A percentile compares a stretch with the other conserved stretches of the same genome.
phyloP scores from a whole-genome alignment of 2,329 filamentous ascomycete species.

The Sclerotinia subarctica region DNA sequence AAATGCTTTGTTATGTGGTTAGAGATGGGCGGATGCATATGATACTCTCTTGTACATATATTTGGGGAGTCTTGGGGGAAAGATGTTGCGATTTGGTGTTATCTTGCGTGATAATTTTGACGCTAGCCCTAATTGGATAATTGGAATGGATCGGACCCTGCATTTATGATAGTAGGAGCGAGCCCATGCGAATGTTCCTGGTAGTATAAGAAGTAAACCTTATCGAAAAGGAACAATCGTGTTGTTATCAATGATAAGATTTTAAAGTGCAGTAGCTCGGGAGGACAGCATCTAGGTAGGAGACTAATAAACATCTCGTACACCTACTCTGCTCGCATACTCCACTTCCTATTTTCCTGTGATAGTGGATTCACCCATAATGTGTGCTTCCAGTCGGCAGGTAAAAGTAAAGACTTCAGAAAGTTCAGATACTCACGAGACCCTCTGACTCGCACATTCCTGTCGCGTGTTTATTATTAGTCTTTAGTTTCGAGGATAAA shows the following conservation, averaged over 20 bases:
- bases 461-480: neutral
- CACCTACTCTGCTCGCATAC: neutral
- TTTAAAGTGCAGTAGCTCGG: neutral
- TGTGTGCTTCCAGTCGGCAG: too few relatives aligned
- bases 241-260: neutral
- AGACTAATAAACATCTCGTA: neutral
- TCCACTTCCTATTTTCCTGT: neutral
- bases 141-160: neutral
- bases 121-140: neutral
- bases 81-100: constrained; percentile 10
- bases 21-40: neutral
- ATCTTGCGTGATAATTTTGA: constrained; percentile 11
- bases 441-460: neutral
- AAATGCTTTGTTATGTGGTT: neutral
- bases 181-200: neutral
- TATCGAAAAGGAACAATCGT: neutral
- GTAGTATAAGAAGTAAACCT: neutral
- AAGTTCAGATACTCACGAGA: neutral
- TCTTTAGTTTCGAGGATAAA: too few relatives aligned
- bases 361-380: neutral
- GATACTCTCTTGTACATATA: neutral
- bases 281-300: neutral
- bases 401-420: too few relatives aligned
- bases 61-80: neutral
- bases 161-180: neutral